phyloP scores from a whole-genome alignment of 352 stramenopile species.

The Pythium periplocum region DNA sequence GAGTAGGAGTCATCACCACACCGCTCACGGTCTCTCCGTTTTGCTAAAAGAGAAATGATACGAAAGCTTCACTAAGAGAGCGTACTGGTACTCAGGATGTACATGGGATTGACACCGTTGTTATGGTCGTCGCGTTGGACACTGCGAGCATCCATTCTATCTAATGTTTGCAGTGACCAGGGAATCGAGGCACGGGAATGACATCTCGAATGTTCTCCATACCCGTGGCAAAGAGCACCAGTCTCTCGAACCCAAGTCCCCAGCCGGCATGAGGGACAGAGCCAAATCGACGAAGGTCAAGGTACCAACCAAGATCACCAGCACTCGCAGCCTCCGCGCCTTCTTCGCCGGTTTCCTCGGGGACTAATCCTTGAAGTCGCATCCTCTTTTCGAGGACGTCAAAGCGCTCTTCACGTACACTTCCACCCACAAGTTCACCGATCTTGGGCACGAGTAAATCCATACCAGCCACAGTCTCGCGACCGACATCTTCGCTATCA shows the following conservation, averaged over 20 bases:
- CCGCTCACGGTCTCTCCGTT: too few species aligned
- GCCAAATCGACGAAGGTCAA: slow-evolving; percentile 96
- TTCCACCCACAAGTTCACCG: slow-evolving; percentile 95
- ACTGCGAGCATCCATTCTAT: not conserved
- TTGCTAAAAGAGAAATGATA: too few species aligned
- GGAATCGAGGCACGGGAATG: slow-evolving; percentile 96
- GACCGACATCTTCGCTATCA: slow-evolving; percentile 55
- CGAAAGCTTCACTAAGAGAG: too few species aligned
- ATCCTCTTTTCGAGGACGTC: slow-evolving; percentile 85
- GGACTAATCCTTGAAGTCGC: slow-evolving; percentile 40
- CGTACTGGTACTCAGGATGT: too few species aligned
- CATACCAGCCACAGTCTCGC: slow-evolving; percentile 96
- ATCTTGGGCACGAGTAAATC: slow-evolving; percentile 96
- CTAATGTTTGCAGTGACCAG: slow-evolving; percentile 87
- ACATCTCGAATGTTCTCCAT: slow-evolving; percentile 99
- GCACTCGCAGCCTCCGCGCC: slow-evolving; percentile 12
- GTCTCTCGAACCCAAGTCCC: slow-evolving; percentile 97
- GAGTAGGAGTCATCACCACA: too few species aligned
- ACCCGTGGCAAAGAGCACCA: slow-evolving; percentile 96
- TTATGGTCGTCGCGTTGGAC: too few species aligned
- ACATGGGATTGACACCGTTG: too few species aligned
- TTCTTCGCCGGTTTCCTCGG: slow-evolving; percentile 69
- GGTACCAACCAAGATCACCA: slow-evolving; percentile 93
- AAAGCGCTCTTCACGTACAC: slow-evolving; percentile 93
- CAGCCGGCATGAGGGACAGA: slow-evolving; percentile 97